phyloP scores from a whole-genome alignment of 495 filamentous ascomycete genomes.

The Chaetomium cochliodes region DNA sequence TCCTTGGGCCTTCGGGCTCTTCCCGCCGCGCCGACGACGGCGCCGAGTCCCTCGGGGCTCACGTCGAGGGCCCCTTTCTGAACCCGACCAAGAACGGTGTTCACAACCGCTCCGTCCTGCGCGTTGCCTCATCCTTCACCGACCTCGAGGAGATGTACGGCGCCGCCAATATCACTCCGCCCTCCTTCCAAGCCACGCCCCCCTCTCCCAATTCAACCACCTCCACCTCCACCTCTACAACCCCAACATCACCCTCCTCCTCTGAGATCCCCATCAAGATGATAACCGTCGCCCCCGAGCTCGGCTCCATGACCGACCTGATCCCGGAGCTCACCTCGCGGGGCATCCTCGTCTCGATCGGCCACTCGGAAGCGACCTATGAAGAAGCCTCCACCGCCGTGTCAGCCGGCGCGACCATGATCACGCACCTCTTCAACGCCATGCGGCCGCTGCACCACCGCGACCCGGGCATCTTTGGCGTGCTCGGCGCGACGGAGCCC shows the following conservation, averaged over 20 bases:
- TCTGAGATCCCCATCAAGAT: conserved; percentile 56
- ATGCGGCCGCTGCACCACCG: conserved; percentile 85
- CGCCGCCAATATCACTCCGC: conserved; percentile 53
- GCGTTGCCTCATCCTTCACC: conserved; percentile 48
- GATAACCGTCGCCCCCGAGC: conserved; percentile 80
- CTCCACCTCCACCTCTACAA: too few species aligned
- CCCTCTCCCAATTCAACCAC: not conserved
- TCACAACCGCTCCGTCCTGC: conserved; percentile 66
- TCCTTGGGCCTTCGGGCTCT: conserved; percentile 64
- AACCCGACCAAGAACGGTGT: conserved; percentile 68
- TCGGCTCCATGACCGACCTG: conserved; percentile 58
- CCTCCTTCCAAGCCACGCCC: not conserved
- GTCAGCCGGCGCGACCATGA: conserved; percentile 70
- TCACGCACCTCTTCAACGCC: conserved; percentile 88
- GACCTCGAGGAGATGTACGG: conserved; percentile 72
- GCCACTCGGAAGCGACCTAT: conserved; percentile 80
- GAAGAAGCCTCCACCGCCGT: conserved; percentile 68
- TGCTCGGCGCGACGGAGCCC: conserved; percentile 54
- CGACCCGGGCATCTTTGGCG: conserved; percentile 79
- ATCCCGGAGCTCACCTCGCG: conserved; percentile 59
- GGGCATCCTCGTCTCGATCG: conserved; percentile 71
- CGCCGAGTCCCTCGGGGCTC: conserved; percentile 77
- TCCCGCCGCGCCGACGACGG: conserved; percentile 57
- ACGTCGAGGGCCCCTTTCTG: conserved; percentile 83
- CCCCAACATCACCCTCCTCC: not conserved